These are phyloP conservation scores for Kluyveromyces wickerhamii DNA, from an alignment of 805 yeast species.

Conservation along the genomic window DNA sequence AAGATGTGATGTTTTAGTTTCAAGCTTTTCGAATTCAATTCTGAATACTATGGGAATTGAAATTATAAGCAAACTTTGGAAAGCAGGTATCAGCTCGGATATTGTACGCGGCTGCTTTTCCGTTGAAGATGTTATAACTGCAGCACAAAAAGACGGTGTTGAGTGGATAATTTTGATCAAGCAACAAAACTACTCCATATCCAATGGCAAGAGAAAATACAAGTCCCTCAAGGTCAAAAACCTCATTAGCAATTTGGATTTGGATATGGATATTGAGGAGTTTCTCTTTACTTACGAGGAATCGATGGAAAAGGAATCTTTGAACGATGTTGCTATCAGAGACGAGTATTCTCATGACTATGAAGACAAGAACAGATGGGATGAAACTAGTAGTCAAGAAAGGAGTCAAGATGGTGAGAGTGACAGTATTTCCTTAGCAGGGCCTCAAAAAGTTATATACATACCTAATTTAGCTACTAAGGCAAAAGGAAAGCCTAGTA, in stretches of 20 bases:
- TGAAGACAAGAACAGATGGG: conserved; percentile 23
- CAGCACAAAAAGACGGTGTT: conserved; percentile 62
- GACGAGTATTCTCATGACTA: conserved; percentile 16
- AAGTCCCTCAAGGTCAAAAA: conserved; percentile 74
- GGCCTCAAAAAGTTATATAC: conserved; percentile 47
- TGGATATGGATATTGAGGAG: conserved; percentile 68
- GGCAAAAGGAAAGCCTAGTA: conserved; percentile 66
- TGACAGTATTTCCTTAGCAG: conserved; percentile 14
- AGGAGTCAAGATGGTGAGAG: conserved; percentile 23
- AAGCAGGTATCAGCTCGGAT: conserved; percentile 72
- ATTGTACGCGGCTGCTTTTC: conserved; percentile 37
- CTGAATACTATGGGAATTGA: conserved; percentile 57
- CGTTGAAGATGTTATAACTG: conserved; percentile 57
- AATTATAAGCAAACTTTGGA: conserved; percentile 63
- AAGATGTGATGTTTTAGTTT: conserved; percentile 76
- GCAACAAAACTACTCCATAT: conserved; percentile 40
- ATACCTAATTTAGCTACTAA: conserved; percentile 78
- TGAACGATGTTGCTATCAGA: conserved; percentile 13
- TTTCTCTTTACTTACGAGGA: conserved; percentile 40
- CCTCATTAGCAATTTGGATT: conserved; percentile 49
- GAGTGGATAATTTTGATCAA: conserved; percentile 73
- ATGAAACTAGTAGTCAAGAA: conserved; percentile 24
- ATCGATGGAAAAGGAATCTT: conserved; percentile 5
- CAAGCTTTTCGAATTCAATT: conserved; percentile 52
- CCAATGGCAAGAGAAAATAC: conserved; percentile 41